Evolutionary conservation across 2,329 filamentous ascomycete genomes (phyloP).

Genomic region (Metarhizium guizhouense): DNA sequence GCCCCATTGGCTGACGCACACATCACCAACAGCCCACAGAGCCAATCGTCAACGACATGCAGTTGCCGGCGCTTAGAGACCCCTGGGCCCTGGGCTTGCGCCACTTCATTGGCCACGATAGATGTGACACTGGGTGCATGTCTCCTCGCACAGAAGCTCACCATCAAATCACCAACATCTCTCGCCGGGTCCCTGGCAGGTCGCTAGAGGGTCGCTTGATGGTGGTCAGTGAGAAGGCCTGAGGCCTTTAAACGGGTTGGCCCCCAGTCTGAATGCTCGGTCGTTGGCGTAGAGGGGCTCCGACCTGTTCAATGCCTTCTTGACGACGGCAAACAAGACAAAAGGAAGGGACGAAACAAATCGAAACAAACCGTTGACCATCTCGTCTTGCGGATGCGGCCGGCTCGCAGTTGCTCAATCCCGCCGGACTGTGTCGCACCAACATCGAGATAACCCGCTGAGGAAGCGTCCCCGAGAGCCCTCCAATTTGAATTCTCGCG

Average conservation of each 20-base stretch:
- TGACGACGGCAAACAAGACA: background rate
- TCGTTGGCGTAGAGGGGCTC: background rate
- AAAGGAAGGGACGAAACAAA: background rate
- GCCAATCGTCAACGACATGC: conserved; percentile 18
- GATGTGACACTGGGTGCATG: conserved; percentile 5
- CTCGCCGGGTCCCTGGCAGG: conserved; percentile 7
- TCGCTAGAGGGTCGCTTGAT: background rate
- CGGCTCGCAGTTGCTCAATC: background rate
- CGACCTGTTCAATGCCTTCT: background rate
- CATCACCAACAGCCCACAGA: conserved; percentile 9
- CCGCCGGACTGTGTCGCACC: background rate
- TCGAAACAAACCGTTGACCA: background rate
- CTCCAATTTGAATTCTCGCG: background rate
- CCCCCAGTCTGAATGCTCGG: conserved; percentile 11
- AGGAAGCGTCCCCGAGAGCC: background rate
- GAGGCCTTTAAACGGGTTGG: conserved; percentile 4
- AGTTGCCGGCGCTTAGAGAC: conserved; percentile 24
- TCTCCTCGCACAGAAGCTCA: conserved; percentile 6
- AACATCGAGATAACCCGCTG: background rate
- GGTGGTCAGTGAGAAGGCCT: background rate
- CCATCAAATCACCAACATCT: conserved; percentile 5
- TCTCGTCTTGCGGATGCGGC: background rate
- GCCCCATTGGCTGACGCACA: conserved; percentile 16
- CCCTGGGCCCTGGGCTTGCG: conserved; percentile 8
- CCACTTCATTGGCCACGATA: conserved; percentile 18